Conservation (phyloP, 2,329 filamentous ascomycete genomes). For the Aspergillus quadricinctus region DNA sequence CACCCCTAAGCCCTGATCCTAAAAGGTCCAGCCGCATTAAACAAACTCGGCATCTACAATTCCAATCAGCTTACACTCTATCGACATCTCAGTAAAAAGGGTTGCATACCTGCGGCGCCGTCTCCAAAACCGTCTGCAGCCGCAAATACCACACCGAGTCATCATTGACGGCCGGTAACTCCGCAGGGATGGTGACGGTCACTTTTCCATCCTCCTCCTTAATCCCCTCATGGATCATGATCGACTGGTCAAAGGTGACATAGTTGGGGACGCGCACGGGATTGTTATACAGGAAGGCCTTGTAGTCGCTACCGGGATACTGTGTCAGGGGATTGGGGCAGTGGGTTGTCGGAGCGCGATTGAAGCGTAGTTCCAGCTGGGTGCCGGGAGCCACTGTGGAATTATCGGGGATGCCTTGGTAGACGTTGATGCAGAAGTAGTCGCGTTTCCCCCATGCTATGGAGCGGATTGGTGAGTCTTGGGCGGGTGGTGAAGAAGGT, state of each 20-base stretch:
- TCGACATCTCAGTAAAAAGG: background rate
- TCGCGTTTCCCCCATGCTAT: slow-evolving; percentile 33
- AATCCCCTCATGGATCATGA: slow-evolving; percentile 19
- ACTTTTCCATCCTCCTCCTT: slow-evolving; percentile 15
- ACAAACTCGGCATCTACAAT: slow-evolving; percentile 25
- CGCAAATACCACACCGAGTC: slow-evolving; percentile 28
- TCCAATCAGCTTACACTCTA: background rate
- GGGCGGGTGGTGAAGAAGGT: background rate
- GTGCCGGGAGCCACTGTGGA: slow-evolving; percentile 24
- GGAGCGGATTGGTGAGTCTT: background rate
- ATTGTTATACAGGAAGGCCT: slow-evolving; percentile 28
- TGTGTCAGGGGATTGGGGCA: slow-evolving; percentile 19
- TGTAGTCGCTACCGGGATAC: slow-evolving; percentile 22
- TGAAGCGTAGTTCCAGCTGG: slow-evolving; percentile 22
- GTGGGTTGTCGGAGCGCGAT: slow-evolving; percentile 23
- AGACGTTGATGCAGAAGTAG: slow-evolving; percentile 30
- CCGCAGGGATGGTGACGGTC: slow-evolving; percentile 20
- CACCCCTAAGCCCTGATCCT: slow-evolving; percentile 7
- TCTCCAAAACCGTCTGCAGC: slow-evolving; percentile 16
- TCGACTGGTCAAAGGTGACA: slow-evolving; percentile 17
- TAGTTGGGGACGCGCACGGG: slow-evolving; percentile 19
- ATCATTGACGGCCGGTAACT: slow-evolving; percentile 23
- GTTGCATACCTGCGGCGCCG: slow-evolving; percentile 26
- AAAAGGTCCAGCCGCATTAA: slow-evolving; percentile 26
- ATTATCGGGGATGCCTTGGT: slow-evolving; percentile 29